Evolutionary conservation across 345 rosid genomes (phyloP), one percentile per base, ranked within the genome.

Genomic region (Lepidium aucheri): DNA sequence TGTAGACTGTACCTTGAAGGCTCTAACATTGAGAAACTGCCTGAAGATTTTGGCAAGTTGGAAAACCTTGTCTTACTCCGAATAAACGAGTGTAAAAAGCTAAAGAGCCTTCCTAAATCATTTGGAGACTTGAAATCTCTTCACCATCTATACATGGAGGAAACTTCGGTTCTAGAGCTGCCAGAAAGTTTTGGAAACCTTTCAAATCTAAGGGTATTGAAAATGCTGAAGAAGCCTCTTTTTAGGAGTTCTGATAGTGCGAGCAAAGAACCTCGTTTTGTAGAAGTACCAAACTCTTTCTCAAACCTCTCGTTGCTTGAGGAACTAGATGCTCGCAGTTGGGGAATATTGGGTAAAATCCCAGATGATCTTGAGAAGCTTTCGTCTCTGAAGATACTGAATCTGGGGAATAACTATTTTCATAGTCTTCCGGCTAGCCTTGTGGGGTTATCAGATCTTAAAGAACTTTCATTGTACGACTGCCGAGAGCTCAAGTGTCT

Each of bases 131-230:
- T 74, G 60, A 74, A 61, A 24, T 62, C 74, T 26, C 74, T 74
- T 39, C 40, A 24, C 34, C 34, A 1, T 20, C 40, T 74, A 22
- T 11, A 0, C 49, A 68, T 68, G 74, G 0, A 61, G 17, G 65
- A 68, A 47, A 30, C 69, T 20, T 22, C 2, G 22, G 65, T 68
- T 4, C 5, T 0, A 39, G 32, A 60, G 46, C 0, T 74, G 54
- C 78, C 78, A 17, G 49, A 74, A 33, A 74, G 41, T 45, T 68
- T 74, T 4, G 78, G 78, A 40, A 74, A 63, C 22, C 78, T 68
- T 7, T 53, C 78, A 18, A 62, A 74, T 0, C n/a, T 74, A 54
- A 62, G 2, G 53, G 60, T 56, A 11, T 3, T 74, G 65, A 3
- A 68, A 26, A 74, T 74, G 59, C 10, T 68, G 4, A 74, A 68